Evolutionary conservation across 768 basidiomycete species (phyloP), one percentile per base, ranked within the genome.

Genomic region (Russula sp.): DNA sequence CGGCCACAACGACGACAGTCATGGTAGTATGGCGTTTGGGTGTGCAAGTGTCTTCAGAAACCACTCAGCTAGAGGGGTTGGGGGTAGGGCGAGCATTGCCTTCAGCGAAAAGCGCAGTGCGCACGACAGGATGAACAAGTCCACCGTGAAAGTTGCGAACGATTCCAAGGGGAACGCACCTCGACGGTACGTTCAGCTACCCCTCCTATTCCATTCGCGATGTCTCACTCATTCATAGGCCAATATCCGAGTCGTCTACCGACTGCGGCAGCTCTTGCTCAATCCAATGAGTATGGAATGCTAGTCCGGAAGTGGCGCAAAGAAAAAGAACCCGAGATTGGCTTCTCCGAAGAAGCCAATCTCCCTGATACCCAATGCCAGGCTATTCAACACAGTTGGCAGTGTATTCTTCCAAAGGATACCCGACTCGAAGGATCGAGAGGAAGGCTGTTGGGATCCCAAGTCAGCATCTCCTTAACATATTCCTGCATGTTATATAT

Each of bases 1-100:
- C 73, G 92, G 91, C 20, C 80, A 85, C 32, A 89, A 64, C 70
- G 75, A 60, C 32, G 87, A 89, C 66, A 87, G 86, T 69, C 88
- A 81, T 66, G 90, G 91, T 65, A 83, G 85, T 70, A 74, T 84
- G 70, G 81, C 80, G 6, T 85, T 83, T 69, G 86, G 87, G 20
- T 80, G 88, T 31, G 75, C 82, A 11, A 87, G 87, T 48, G 84
- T 83, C 31, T 82, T 84, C 52, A 88, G 85, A 16, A 86, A 86
- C 70, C 78, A 86, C 39, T 83, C 82, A 1, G 74, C 72, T 14
- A 75, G 73, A 59, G 78, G 42, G 77, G 76, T 58, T 11, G 69
- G 64, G 1, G 70, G 71, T 39, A 57, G 67, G 39, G 69, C 66
- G 37, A 78, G 78, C 55, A 70, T 74, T 11, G 73, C 71, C 1